Evolutionary conservation across 371 early-diverging fungal genomes (phyloP), one percentile per base, ranked within the genome.

Genomic region (Syncephalis plumigaleata): DNA sequence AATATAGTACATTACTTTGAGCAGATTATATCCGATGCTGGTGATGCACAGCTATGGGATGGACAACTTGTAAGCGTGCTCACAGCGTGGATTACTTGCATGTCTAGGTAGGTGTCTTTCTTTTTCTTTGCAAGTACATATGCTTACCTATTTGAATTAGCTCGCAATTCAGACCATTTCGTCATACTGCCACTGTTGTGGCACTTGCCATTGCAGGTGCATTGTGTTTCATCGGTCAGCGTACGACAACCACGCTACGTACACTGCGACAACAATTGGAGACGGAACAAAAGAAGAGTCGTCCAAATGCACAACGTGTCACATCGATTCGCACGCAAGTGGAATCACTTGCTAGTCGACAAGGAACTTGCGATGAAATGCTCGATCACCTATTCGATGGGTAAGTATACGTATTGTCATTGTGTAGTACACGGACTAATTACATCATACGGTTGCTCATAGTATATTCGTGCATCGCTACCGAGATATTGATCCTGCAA

Each of bases 401-500:
- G 74, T 70, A 57, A 47, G 55, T 47, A 15, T 9, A 23, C 31
- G 7, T 31, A 31, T 31, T 31, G 31, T 31, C 11, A 31, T 11
- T 31, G 11, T 31, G 4, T 7, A 20, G 8, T 38, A 9, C 16
- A 1, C 9, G 1, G 24, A 22, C 20, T 27, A 46, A 27, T 36
- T 16, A 13, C 21, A 36, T 24, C 38, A n/a, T n/a, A n/a, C n/a
- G n/a, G n/a, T n/a, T 40, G 13, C 22, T 13, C 43, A 1, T 57
- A 80, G 84, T 21, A 71, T 94, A 8, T 92, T 90, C 65, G 70
- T 81, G 21, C 82, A 85, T 56, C 73, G 94, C 36, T 81, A 82
- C 44, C 79, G 89, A n/a, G 96, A 95, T 61, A 79, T 79, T 1
- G 88, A 88, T 50, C 64, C 86, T 2, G 51, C 70, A 0, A 86